Evolutionary conservation across 345 rosid genomes (phyloP), one percentile per base, ranked within the genome.

Genomic region (Lumnitzera racemosa): DNA sequence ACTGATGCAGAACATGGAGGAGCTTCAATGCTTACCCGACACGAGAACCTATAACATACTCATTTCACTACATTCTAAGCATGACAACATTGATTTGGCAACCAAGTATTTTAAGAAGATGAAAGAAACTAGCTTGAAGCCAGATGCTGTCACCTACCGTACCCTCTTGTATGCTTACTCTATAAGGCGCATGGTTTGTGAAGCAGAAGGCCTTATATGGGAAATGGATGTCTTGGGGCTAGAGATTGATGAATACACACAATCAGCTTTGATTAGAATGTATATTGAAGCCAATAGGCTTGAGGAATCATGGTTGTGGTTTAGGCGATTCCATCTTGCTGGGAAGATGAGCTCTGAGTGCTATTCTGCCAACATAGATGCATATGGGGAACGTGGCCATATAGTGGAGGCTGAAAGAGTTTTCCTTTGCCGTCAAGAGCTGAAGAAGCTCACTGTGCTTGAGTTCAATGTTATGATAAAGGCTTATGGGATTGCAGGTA

Each of bases 31-130:
- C 59, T 67, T 51, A 23, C 89, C 85, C 6, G 99, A 94, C 72
- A 85, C 97, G 8, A 82, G 95, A 71, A 94, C 99, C 1, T 87
- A 87, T 62, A 94, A 87, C 69, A 86, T 81, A 77, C 88, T 94
- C 16, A 89, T 89, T 63, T 85, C 85, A 23, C 83, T 89, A 24
- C 83, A 90, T 69, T 77, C 89, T 24, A 84, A 83, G 75, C 80
- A 79, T 61, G 71, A 77, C 55, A 72, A 86, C 69, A 88, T 89
- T 68, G 67, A 66, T 60, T 69, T 49, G 72, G 96, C 90, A 14
- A 66, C 63, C 0, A 56, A 59, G 47, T 86, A 85, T 77, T 86
- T 85, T 61, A 68, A 64, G 64, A 81, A 81, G 75, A 87, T 89
- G 91, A 89, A 87, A 68, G 68, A 74, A 17, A 76, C 76, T 46